Conservation (phyloP, 352 stramenopile genomes). For the Globisporangium nunn region DNA sequence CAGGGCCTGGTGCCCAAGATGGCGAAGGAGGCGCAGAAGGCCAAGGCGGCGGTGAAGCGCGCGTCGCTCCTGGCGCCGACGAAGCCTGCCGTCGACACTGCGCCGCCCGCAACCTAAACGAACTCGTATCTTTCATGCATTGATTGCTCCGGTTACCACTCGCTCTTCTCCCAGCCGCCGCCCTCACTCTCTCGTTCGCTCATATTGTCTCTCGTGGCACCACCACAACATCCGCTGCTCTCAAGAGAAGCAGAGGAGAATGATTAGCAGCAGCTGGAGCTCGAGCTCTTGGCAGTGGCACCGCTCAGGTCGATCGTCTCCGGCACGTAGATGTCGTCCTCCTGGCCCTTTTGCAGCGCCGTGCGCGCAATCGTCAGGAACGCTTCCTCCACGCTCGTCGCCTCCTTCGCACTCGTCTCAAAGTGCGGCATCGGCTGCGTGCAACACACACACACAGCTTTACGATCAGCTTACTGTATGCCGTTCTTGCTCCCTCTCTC, state of each 20-base stretch:
- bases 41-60: background rate
- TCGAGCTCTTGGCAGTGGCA: conserved; percentile 58
- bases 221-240: no score
- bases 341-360: conserved; percentile 81
- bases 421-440: conserved; percentile 91
- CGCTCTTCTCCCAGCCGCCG: background rate
- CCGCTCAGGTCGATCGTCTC: conserved; percentile 84
- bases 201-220: no score
- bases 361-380: conserved; percentile 92
- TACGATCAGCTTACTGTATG: no score
- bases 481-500: no score
- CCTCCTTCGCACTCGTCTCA: conserved; percentile 97
- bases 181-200: background rate
- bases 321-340: conserved; percentile 84
- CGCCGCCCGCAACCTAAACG: background rate
- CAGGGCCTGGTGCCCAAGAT: background rate
- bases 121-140: background rate
- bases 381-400: conserved; percentile 94
- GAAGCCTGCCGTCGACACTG: background rate
- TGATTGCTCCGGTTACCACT: background rate
- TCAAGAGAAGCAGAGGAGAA: no score
- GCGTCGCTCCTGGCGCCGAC: background rate
- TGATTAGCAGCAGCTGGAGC: conserved; percentile 63
- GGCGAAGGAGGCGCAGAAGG: background rate
- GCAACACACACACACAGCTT: background rate